Conservation (phyloP, 148 eudicot species). For the Mesembryanthemum crystallinum region DNA sequence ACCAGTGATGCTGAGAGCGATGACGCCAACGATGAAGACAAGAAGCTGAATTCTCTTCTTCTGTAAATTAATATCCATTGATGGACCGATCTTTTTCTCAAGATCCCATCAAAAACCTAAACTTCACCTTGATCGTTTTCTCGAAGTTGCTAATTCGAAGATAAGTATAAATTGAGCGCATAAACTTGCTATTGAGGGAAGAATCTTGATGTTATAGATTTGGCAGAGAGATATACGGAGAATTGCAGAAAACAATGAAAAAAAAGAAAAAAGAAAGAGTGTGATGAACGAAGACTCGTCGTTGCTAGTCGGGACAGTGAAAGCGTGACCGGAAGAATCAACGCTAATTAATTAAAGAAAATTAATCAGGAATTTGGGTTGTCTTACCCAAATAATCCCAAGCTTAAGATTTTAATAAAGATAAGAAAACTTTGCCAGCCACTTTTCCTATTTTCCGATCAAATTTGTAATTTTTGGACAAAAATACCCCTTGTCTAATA, state of each 20-base stretch:
- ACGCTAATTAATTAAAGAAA: not conserved
- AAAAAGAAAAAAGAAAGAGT: too few species aligned
- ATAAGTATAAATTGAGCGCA: not conserved
- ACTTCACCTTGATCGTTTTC: not conserved
- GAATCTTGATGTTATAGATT: not conserved
- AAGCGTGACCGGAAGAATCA: not conserved
- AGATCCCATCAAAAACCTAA: conserved; percentile 22
- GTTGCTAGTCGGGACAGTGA: too few species aligned
- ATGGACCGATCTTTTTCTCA: conserved; percentile 3
- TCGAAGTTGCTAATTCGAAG: not conserved
- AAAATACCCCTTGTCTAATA: too few species aligned
- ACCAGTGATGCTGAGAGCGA: conserved; percentile 63
- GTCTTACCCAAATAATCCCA: too few species aligned
- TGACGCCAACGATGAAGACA: conserved; percentile 40
- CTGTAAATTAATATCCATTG: conserved; percentile 44
- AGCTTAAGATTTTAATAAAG: too few species aligned
- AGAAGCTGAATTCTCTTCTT: conserved; percentile 51
- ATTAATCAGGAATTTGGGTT: not conserved
- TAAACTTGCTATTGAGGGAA: conserved; percentile 9
- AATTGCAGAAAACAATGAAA: too few species aligned
- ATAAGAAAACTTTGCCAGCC: too few species aligned
- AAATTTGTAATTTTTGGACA: too few species aligned
- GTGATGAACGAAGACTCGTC: too few species aligned
- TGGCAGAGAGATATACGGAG: not conserved
- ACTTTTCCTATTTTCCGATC: too few species aligned